These are phyloP conservation scores for Linanthus parryae DNA, from an alignment of 148 eudicot species.

Conservation along the genomic window DNA sequence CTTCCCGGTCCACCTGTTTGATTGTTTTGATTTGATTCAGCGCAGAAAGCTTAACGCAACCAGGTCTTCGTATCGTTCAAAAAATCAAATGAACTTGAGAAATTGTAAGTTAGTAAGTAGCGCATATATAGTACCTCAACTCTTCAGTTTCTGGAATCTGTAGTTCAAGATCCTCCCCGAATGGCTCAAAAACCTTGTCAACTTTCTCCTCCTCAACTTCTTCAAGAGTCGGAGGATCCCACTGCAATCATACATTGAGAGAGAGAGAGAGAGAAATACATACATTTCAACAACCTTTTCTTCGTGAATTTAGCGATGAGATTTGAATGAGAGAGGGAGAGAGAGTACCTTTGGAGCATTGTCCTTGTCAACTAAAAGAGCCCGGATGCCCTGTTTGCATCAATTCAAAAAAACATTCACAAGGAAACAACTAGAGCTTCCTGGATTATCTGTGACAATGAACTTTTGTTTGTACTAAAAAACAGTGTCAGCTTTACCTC, in stretches of 20 bases:
- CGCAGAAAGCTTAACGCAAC: not conserved
- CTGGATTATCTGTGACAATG: not conserved
- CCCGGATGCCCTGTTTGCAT: conserved; percentile 69
- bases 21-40: not conserved
- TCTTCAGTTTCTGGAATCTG: conserved; percentile 65
- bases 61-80: not conserved
- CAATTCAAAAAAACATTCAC: not conserved
- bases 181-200: conserved; percentile 62
- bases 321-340: conserved; percentile 7
- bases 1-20: conserved; percentile 83
- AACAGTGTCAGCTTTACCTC: conserved; percentile 43
- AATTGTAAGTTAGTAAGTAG: not conserved
- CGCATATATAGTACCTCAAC: conserved; percentile 36
- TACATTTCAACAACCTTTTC: not conserved
- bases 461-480: not conserved
- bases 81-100: too few species aligned
- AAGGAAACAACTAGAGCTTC: not conserved
- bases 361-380: conserved; percentile 92
- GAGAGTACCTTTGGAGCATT: conserved; percentile 71
- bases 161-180: conserved; percentile 65
- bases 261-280: not conserved
- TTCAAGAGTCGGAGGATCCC: conserved; percentile 82
- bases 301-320: not conserved
- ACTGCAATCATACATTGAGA: conserved; percentile 34
- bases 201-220: conserved; percentile 50